phyloP scores from a whole-genome alignment of 2,329 filamentous ascomycete species.

The Paecilomyces dactylethromorphus region DNA sequence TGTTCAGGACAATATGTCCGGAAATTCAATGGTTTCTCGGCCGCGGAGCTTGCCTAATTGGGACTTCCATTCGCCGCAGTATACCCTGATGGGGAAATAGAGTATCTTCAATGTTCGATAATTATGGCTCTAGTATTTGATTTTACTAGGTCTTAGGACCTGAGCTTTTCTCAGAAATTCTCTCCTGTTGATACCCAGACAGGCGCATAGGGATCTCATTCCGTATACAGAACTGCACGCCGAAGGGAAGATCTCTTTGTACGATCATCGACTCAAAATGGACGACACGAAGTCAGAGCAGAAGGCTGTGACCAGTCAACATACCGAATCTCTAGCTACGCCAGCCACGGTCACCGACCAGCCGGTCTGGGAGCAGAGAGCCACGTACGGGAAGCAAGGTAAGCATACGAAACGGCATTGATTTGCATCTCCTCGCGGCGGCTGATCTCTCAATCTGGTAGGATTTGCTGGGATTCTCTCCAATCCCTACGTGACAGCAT shows the following conservation, averaged over 20 bases:
- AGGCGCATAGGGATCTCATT: background rate
- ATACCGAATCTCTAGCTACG: background rate
- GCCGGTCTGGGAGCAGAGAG: background rate
- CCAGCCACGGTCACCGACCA: background rate
- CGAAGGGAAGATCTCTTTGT: too few species aligned
- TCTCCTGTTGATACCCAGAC: background rate
- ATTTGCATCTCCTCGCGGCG: background rate
- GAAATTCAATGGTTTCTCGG: background rate
- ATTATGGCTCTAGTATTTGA: background rate
- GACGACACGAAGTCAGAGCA: background rate
- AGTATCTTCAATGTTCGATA: background rate
- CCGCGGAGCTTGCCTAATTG: background rate
- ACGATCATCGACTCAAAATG: background rate
- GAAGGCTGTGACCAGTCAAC: background rate
- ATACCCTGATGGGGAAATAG: background rate
- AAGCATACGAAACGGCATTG: background rate
- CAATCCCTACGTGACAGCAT: slow-evolving; percentile 39
- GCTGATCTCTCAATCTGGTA: slow-evolving; percentile 4
- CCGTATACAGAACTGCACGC: too few species aligned
- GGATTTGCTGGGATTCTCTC: slow-evolving; percentile 37
- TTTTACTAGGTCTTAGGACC: background rate
- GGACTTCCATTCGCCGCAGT: background rate
- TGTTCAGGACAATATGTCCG: background rate
- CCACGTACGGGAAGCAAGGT: background rate
- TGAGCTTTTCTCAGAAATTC: background rate